A percentile compares a stretch with the other conserved stretches of the same genome.
phyloP scores from a whole-genome alignment of 1,284 basidiomycete genomes.

The Apiotrichum gamsii region DNA sequence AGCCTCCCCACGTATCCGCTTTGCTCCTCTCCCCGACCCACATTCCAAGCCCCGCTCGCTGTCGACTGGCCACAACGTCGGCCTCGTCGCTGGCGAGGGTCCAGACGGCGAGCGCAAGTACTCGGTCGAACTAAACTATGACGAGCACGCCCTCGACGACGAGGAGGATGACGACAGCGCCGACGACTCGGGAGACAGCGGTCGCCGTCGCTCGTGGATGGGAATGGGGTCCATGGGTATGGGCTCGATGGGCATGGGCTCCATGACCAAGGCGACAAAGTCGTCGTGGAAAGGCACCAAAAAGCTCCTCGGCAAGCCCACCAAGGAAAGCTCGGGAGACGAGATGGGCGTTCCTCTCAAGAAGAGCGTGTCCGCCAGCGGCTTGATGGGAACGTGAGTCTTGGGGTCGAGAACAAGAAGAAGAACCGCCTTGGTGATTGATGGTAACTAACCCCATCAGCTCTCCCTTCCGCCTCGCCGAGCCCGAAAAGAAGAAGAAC shows the following conservation, averaged over 20 bases:
- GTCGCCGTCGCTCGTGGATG: constrained; percentile 13
- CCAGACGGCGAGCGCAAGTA: constrained; percentile 16
- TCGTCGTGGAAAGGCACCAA: constrained; percentile 40
- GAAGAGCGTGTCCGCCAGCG: constrained; percentile 40
- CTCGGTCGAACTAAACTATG: constrained; percentile 9
- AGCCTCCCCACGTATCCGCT: constrained; percentile 32
- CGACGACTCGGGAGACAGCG: constrained; percentile 26
- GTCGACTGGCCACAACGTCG: constrained; percentile 39
- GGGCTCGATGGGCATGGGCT: constrained; percentile 10
- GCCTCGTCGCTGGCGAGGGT: constrained; percentile 9
- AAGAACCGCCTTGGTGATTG: no score
- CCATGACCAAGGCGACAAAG: constrained; percentile 15
- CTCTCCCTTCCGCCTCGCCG: neutral
- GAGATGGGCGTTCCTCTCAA: constrained; percentile 36
- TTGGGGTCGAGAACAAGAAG: no score
- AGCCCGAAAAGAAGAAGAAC: neutral
- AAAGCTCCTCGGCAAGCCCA: constrained; percentile 32
- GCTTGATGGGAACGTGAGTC: constrained; percentile 38
- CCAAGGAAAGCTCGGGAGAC: constrained; percentile 21
- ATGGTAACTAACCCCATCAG: neutral
- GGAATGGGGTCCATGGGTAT: no score
- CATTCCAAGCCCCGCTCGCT: constrained; percentile 34
- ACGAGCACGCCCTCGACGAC: constrained; percentile 26
- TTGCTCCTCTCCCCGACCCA: constrained; percentile 46
- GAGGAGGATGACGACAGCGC: constrained; percentile 23